Base-by-base conservation (phyloP, 345 rosid genomes). In the Ailanthus altissimus region DNA sequence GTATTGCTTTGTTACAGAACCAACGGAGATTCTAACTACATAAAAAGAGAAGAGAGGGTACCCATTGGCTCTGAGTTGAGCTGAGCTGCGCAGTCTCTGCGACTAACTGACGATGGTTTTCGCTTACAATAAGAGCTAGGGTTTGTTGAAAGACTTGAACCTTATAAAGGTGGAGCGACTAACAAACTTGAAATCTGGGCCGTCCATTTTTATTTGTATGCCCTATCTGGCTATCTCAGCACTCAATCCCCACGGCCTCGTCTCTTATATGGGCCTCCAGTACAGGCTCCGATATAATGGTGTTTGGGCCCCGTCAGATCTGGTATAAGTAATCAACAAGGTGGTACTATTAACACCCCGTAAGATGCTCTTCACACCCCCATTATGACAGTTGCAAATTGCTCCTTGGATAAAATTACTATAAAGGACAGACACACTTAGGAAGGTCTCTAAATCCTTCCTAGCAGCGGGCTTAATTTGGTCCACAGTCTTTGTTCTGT, bases 1-100 rank as follows among this genome's bases (percentile, higher is more conserved):
- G 23, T 2, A 40, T 13, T 54, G 9, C 28, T 61, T 61, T 61
- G 18, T 61, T 13, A 32, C 36, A 13, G 64, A 60, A 61, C 65
- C 38, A 32, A 1, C 6, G 43, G 26, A 5, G 15, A 38, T 5
- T 20, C 25, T 36, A 16, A 14, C 0, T 36, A 26, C 60, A 47
- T 4, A 32, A 26, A 6, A 2, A 32, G 23, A 47, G 57, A 51
- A 12, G 67, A 47, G 49, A 57, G 20, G 25, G 15, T 67, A 76
- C 74, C 79, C 74, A 67, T 68, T 67, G 59, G 47, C 60, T 26
- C 72, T 40, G 70, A 63, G 21, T 61, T 32, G 40, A 63, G 21
- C 70, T 32, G 40, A 61, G 43, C n/a, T 36, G 60, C 57, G 70
- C 70, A 9, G 69, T 26, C 32, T 21, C n/a, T 42, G 20, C 5